Percentiles rank a stretch among this genome's conserved stretches.
Evolutionary conservation across 306 rosid genomes (phyloP).

Genomic region (Cucumis melo): DNA sequence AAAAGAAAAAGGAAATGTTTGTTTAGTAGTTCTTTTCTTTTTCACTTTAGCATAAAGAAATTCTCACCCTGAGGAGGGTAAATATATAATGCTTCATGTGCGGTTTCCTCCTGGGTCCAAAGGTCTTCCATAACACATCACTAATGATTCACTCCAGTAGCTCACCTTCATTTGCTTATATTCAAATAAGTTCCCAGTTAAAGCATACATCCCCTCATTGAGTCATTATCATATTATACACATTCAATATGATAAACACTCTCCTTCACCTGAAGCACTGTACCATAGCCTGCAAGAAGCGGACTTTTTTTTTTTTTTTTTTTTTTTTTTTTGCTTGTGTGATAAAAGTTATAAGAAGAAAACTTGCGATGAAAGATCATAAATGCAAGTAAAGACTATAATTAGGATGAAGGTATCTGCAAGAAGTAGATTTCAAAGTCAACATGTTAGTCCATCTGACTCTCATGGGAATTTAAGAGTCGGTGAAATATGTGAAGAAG

Average conservation of each 20-base stretch:
- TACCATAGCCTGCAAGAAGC: neutral
- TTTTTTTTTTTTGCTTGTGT: too few relatives aligned
- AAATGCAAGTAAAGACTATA: neutral
- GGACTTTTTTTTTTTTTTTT: neutral
- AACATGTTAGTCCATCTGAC: neutral
- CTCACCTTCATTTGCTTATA: conserved; percentile 35
- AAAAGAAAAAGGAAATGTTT: too few relatives aligned
- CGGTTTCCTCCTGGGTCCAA: too few relatives aligned
- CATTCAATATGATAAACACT: neutral
- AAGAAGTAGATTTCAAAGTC: neutral
- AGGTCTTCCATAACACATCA: too few relatives aligned
- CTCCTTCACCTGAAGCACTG: neutral
- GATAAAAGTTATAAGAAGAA: neutral
- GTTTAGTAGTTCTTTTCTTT: too few relatives aligned
- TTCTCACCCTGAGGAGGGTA: too few relatives aligned
- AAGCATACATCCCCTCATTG: neutral
- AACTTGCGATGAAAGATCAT: neutral
- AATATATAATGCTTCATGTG: too few relatives aligned
- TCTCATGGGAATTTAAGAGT: neutral
- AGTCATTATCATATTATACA: too few relatives aligned
- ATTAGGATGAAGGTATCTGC: neutral
- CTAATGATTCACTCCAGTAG: conserved; percentile 22
- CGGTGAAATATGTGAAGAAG: neutral
- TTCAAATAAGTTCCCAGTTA: conserved; percentile 40
- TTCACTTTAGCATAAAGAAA: too few relatives aligned